phyloP scores from a whole-genome alignment of 352 stramenopile genomes.

The Achlya hypogyna region DNA sequence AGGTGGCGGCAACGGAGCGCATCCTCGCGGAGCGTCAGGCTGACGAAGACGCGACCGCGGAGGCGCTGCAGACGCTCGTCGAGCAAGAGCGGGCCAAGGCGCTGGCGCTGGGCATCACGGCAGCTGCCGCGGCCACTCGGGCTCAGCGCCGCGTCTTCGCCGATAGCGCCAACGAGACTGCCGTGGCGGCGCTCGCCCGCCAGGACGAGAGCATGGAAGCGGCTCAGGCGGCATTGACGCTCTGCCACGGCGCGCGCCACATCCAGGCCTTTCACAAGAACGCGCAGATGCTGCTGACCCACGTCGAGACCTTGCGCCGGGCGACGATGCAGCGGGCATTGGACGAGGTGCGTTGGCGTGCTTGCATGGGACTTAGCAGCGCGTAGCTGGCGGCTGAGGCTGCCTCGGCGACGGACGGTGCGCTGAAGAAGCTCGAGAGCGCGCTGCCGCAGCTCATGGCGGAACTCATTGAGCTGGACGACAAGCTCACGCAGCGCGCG shows the following conservation, averaged over 20 bases:
- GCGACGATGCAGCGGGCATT: background rate
- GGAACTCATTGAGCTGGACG: too few relatives aligned
- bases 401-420: too few relatives aligned
- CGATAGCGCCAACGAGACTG: background rate
- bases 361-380: background rate
- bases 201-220: background rate
- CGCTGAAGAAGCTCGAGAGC: background rate
- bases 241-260: background rate
- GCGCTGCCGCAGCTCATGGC: too few relatives aligned
- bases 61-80: background rate
- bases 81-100: background rate
- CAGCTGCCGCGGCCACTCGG: background rate
- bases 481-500: background rate
- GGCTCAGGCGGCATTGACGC: background rate
- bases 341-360: background rate
- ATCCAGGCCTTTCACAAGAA: background rate
- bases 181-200: background rate
- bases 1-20: background rate
- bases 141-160: background rate
- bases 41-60: background rate
- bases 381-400: background rate
- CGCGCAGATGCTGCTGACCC: background rate
- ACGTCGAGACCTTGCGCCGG: background rate
- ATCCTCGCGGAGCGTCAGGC: background rate
- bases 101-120: background rate